Base-by-base conservation (phyloP, 2,329 filamentous ascomycete species). In the Cladosporium austrohemisphaericum region DNA sequence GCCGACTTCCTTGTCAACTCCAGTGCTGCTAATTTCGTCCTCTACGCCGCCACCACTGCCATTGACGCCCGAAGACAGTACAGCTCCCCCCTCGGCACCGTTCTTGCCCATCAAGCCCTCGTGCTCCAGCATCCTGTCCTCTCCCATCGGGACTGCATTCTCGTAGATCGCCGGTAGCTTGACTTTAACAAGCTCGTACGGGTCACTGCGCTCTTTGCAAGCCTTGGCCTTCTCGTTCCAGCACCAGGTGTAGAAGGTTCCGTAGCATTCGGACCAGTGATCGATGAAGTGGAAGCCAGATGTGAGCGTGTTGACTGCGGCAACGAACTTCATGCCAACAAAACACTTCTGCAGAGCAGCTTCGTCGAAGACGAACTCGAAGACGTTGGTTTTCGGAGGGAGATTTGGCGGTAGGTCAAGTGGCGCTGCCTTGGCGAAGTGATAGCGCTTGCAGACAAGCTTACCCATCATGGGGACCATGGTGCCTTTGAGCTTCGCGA, bases 311-410 rank as follows among this genome's bases (percentile, higher is more conserved):
- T 57, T 59, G 47, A 68, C 57, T 10, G 50, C 57, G 5, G 62
- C 71, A 28, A 69, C 60, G 40, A 76, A 61, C 62, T 72, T 76
- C 68, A 76, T 67, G 0, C 88, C 87, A 0, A 76, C 66, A 51
- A 79, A 77, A 60, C 86, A 79, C 49, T 79, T 71, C 22, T 71
- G 52, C 14, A 86, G 67, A 2, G 80, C 64, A 4, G 75, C 65
- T 20, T 81, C 77, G 52, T 95, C 90, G 3, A 95, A 62, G 60
- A 86, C 80, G 55, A 94, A 84, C 10, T 65, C 63, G 53, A 72
- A 68, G 37, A 72, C 73, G 35, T 78, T 72, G n/a, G 55, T 35
- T 13, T 66, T 57, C 6, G 52, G 52, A 9, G 49, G 20, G 1
- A 36, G 41, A 14, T 55, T 41, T 20, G 53, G 18, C n/a, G 60